Base-by-base conservation (phyloP, 2,329 filamentous ascomycete genomes). In the Colletotrichum shisoi region DNA sequence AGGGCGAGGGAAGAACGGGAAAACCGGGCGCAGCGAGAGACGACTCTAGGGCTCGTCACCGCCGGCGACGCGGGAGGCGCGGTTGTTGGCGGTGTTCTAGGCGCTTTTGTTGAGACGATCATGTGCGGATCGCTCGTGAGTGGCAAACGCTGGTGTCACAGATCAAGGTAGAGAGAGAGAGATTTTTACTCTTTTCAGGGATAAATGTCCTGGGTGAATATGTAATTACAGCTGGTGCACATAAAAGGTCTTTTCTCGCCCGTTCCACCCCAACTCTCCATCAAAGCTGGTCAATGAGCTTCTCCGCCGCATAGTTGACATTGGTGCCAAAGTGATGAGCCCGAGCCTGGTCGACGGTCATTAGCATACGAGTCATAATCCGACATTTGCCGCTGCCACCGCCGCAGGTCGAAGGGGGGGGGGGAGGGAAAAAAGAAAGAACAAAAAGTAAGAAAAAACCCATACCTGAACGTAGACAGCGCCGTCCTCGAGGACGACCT, bases 401-500 rank as follows among this genome's bases (percentile, higher is more conserved):
- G 11, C 17, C 19, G 27, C 27, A 8, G 27, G 2, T 31, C 27
- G 27, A n/a, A n/a, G n/a, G n/a, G n/a, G n/a, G n/a, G n/a, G n/a
- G n/a, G n/a, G n/a, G n/a, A n/a, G n/a, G n/a, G n/a, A n/a, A n/a
- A n/a, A n/a, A n/a, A n/a, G n/a, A n/a, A n/a, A n/a, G n/a, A n/a
- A n/a, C n/a, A n/a, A n/a, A n/a, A n/a, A n/a, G n/a, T n/a, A n/a
- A 24, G 3, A 24, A 31, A 31, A 19, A 71, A n/a, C n/a, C n/a
- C 73, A 71, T 75, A 81, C 79, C 79, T 85, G 82, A n/a, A 87
- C 71, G 64, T 82, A 84, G 24, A 86, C 73, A 37, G 80, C 74
- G 1, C 83, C 84, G 45, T 81, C 80, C 71, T 85, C 83, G 37
- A 85, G 64, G 2, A 81, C 74, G 19, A 74, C 72, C 77, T 86